Evolutionary conservation across 2,329 filamentous ascomycete genomes (phyloP).

Genomic region (Botrytis paeoniae): DNA sequence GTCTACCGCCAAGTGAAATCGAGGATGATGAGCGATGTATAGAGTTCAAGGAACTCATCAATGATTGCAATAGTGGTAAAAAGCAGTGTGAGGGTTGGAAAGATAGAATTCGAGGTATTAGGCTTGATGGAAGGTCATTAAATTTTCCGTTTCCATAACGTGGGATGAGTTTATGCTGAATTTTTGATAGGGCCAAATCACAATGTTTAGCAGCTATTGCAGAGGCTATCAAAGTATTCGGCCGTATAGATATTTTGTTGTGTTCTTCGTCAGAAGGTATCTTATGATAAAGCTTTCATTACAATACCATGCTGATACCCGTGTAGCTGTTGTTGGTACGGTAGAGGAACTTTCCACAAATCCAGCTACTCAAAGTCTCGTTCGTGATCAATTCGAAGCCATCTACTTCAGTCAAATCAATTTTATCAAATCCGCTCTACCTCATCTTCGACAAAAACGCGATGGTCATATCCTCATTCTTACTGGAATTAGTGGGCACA

Average conservation of each 20-base stretch:
- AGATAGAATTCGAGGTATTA: constrained; percentile 66
- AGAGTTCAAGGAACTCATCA: constrained; percentile 77
- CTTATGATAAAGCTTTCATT: constrained; percentile 12
- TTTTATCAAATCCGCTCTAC: constrained; percentile 85
- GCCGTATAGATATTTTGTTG: constrained; percentile 82
- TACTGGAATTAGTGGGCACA: constrained; percentile 85
- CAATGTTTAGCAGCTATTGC: constrained; percentile 67
- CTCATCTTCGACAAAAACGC: constrained; percentile 72
- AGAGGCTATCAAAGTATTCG: constrained; percentile 80
- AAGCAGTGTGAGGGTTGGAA: constrained; percentile 75
- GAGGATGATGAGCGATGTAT: constrained; percentile 72
- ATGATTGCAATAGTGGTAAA: constrained; percentile 60
- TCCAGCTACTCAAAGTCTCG: constrained; percentile 69
- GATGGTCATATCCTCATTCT: constrained; percentile 89
- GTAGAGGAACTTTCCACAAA: constrained; percentile 84
- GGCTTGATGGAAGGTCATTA: constrained; percentile 52
- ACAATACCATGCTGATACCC: background rate
- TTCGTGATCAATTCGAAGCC: constrained; percentile 87
- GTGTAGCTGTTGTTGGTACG: constrained; percentile 75
- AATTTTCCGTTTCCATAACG: background rate
- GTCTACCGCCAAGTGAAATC: constrained; percentile 74
- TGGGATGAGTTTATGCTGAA: background rate
- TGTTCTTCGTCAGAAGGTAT: constrained; percentile 84
- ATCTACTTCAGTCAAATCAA: constrained; percentile 97
- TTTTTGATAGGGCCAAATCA: constrained; percentile 36